Evolutionary conservation across 1,284 basidiomycete genomes (phyloP), one percentile per base, ranked within the genome.

Genomic region (Athelia sp.): DNA sequence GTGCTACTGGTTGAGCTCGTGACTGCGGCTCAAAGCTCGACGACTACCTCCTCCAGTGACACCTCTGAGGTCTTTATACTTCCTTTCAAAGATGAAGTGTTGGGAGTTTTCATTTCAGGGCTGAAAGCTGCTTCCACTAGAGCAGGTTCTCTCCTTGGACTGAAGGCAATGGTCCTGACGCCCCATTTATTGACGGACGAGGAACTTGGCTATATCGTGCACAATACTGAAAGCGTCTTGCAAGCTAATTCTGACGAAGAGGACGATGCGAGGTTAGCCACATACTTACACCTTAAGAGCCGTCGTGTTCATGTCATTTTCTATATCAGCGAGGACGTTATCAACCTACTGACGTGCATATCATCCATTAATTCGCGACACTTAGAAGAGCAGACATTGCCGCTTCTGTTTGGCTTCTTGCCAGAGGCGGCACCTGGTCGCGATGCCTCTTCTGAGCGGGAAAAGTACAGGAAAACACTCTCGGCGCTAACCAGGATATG

Each of bases 171-270:
- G 53, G 75, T 84, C n/a, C 78, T 78, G 8, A 82, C 90, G 3
- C 69, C 74, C 2, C 66, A 68, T 0, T 76, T 94, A 42, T 70
- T 95, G 24, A 71, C 78, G 0, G 74, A 82, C 45, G 78, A 84
- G 24, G 95, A 98, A 63, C 66, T 92, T 2, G 80, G 82, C 11
- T 93, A 87, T 61, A 71, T 93, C 40, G 87, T 95, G 1, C 82
- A 86, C 50, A 84, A 81, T 48, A 75, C 90, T 26, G 84, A 90
- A 58, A 85, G 91, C 45, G 68, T 93, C 10, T 66, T 93, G 29
- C 69, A 78, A 32, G 73, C 74, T 19, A 72, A 78, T 36, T 70
- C 74, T 22, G 77, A 82, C 14, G 82, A 85, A 18, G 70, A 65
- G 4, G 76, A 79, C 18, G 81, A 84, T 43, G 62, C 76, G 46